phyloP scores from a whole-genome alignment of 257 asterid species.

The Leonotis leonurus region DNA sequence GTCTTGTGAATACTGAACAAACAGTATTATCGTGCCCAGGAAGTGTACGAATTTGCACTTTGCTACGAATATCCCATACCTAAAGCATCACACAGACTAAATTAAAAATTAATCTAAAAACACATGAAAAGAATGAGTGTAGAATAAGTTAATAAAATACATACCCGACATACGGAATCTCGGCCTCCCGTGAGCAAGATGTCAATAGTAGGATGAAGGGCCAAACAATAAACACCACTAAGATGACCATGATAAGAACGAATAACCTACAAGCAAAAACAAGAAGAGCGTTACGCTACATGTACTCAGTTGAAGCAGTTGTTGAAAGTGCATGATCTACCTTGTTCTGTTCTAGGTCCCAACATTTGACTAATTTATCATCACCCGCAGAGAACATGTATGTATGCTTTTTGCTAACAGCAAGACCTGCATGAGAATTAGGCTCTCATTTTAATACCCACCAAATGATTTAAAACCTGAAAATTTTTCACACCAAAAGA shows the following conservation, averaged over 20 bases:
- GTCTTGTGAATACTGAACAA: conserved; percentile 88
- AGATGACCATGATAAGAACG: conserved; percentile 98
- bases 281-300: not conserved
- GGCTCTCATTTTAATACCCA: not conserved
- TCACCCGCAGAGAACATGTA: conserved; percentile 99
- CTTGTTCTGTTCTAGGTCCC: conserved; percentile 99
- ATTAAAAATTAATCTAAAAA: no score
- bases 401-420: conserved; percentile 80
- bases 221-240: conserved; percentile 94
- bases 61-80: conserved; percentile 99
- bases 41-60: conserved; percentile 83
- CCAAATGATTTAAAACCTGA: not conserved
- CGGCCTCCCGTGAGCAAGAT: conserved; percentile 92
- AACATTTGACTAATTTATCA: conserved; percentile 94
- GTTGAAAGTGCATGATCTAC: conserved; percentile 27
- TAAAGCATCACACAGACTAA: conserved; percentile 16
- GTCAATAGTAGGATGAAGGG: conserved; percentile 92
- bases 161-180: conserved; percentile 90
- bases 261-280: conserved; percentile 49
- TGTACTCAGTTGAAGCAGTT: not conserved
- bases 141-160: conserved; percentile 1
- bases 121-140: no score
- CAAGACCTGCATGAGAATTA: conserved; percentile 56
- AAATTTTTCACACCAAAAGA: not conserved
- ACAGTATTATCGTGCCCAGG: conserved; percentile 95